Percentiles rank a stretch among this genome's conserved stretches.
Conservation (phyloP, 169 alveolate genomes). For the Plasmodium cynomolgi region DNA sequence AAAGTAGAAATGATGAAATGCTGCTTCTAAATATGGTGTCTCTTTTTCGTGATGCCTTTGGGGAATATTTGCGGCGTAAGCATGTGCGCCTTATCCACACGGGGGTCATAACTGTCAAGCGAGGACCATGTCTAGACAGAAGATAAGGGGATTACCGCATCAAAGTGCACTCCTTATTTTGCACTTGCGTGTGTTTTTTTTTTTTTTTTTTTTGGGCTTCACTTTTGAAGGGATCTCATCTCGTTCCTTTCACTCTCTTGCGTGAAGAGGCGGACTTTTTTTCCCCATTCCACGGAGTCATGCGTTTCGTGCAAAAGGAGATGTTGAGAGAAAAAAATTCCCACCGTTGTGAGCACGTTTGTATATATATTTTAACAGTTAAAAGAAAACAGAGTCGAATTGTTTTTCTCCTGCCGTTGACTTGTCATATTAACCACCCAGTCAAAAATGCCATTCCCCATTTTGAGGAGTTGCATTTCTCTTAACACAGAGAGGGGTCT, state of each 20-base stretch:
- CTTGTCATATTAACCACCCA: neutral
- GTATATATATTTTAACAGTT: neutral
- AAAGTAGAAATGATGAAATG: neutral
- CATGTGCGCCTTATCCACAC: neutral
- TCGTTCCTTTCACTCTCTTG: neutral
- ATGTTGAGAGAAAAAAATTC: neutral
- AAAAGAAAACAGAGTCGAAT: neutral
- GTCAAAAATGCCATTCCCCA: neutral
- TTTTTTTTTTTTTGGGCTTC: neutral
- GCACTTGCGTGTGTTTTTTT: neutral
- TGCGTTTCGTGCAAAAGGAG: neutral
- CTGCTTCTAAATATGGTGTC: neutral
- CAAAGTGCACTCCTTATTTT: neutral
- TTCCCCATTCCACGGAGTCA: neutral
- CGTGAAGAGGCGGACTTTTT: neutral
- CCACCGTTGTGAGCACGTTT: neutral
- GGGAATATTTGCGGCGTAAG: neutral
- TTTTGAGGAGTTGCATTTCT: neutral
- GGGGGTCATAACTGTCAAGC: neutral
- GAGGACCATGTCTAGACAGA: neutral
- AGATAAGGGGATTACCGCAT: neutral
- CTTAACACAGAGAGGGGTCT: neutral
- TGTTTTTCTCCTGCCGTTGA: neutral
- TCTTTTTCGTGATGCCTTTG: neutral
- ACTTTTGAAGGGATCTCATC: neutral